Conservation (phyloP, 2,329 filamentous ascomycete species). For the Apiospora phragmitis region DNA sequence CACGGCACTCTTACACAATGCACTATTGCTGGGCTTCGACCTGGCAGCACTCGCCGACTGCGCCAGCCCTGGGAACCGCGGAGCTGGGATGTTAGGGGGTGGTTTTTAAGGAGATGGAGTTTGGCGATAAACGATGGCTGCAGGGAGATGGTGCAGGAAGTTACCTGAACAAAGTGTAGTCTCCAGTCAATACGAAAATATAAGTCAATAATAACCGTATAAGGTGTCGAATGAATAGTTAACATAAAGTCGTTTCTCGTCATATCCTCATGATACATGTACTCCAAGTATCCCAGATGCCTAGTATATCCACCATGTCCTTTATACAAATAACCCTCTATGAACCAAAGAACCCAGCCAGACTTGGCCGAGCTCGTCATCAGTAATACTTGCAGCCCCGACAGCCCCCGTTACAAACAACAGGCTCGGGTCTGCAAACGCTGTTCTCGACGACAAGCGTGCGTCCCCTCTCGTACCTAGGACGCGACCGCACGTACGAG, state of each 20-base stretch:
- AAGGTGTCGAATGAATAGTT: background rate
- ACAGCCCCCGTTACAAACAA: background rate
- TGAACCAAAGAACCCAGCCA: background rate
- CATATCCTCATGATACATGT: background rate
- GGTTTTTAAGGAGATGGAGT: slow-evolving; percentile 22
- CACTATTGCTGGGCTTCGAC: slow-evolving; percentile 27
- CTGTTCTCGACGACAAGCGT: background rate
- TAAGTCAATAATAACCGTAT: background rate
- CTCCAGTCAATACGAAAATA: background rate
- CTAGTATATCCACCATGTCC: background rate
- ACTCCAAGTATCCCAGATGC: background rate
- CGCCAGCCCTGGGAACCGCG: slow-evolving; percentile 35
- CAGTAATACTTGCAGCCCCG: background rate
- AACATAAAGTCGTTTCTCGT: background rate
- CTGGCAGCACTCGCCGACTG: slow-evolving; percentile 23
- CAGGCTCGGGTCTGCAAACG: background rate
- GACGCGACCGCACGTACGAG: background rate
- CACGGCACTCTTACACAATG: slow-evolving; percentile 27
- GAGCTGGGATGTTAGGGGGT: slow-evolving; percentile 22
- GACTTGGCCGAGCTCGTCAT: background rate
- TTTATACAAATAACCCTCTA: background rate
- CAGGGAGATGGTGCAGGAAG: background rate
- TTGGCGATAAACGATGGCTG: slow-evolving; percentile 6
- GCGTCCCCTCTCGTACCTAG: background rate
- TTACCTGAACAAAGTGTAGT: background rate